Base-by-base conservation (phyloP, 768 basidiomycete species). In the Agaricus blazei region DNA sequence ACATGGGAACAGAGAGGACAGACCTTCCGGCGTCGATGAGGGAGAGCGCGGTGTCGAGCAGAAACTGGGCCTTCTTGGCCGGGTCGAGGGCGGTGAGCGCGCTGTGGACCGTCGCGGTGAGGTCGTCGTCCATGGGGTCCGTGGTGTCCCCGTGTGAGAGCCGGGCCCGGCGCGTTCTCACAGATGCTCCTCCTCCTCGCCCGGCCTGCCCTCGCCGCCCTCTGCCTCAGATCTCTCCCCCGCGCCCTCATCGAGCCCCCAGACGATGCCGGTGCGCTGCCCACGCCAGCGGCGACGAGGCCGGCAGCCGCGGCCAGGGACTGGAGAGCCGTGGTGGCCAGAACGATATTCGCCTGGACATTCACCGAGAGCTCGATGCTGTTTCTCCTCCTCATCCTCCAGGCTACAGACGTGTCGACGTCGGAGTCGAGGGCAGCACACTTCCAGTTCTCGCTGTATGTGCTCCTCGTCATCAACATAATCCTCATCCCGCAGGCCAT, bases 321-420 rank as follows among this genome's bases (percentile, higher is more conserved):
- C 38, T 62, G 51, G 58, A 56, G 51, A 36, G 40, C 43, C 36
- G 56, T 12, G 55, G 53, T 62, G 28, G 56, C 58, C 44, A 27
- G 49, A 37, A 73, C 70, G 0, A 66, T 84, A 6, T 92, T 93
- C 61, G 79, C 88, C 0, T 68, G 82, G 31, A 85, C 84, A 61
- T 89, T 92, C 65, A 79, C 86, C 1, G 91, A 92, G 68, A 82
- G 84, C 50, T 85, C 84, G 58, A 79, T 81, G 62, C 70, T 93
- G 57, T 92, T 92, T 62, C 59, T 82, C 11, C 72, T 93, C 54
- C 72, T 93, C 4, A 79, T 92, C 68, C 76, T 81, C n/a, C 90
- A 93, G 68, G 86, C 78, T 2, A 51, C 82, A 46, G 72, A 76
- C 40, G 42, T 84, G 1, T 73, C 91, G 37, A 71, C 78, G 36